These are phyloP conservation scores for Sphaerulina populicola DNA, from an alignment of 2,329 filamentous ascomycete species.

Conservation along the genomic window DNA sequence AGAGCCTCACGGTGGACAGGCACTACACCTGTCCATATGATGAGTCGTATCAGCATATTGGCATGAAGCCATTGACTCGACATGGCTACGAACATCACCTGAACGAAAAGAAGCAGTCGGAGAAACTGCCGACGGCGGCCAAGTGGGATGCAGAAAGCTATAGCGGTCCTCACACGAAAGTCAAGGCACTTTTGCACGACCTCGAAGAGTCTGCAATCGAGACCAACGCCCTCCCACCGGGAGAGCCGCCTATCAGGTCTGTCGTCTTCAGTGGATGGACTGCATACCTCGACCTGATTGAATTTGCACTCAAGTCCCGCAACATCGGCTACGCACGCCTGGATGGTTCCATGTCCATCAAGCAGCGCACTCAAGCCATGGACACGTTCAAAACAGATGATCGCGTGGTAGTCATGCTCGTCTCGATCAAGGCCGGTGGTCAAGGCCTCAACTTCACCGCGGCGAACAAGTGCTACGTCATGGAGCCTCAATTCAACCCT, in stretches of 20 bases:
- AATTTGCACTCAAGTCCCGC: slow-evolving; percentile 63
- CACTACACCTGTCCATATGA: slow-evolving; percentile 61
- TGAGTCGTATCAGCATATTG: slow-evolving; percentile 52
- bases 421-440: slow-evolving; percentile 86
- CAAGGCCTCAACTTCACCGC: slow-evolving; percentile 84
- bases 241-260: slow-evolving; percentile 64
- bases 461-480: slow-evolving; percentile 82
- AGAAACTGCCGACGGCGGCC: slow-evolving; percentile 37
- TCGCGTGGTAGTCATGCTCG: slow-evolving; percentile 68
- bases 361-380: slow-evolving; percentile 65
- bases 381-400: slow-evolving; percentile 66
- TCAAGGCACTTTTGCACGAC: slow-evolving; percentile 68
- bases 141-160: slow-evolving; percentile 60
- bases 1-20: slow-evolving; percentile 35
- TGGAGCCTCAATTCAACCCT: slow-evolving; percentile 98
- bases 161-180: slow-evolving; percentile 84
- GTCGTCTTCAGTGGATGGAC: slow-evolving; percentile 98
- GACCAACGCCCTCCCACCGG: slow-evolving; percentile 50
- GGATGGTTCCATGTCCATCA: slow-evolving; percentile 78
- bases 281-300: slow-evolving; percentile 83
- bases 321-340: slow-evolving; percentile 68
- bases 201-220: slow-evolving; percentile 57
- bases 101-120: slow-evolving; percentile 45
- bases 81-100: slow-evolving; percentile 43
- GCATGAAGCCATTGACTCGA: slow-evolving; percentile 61